phyloP scores from a whole-genome alignment of 2,329 filamentous ascomycete species.

The Trichoderma sp. region DNA sequence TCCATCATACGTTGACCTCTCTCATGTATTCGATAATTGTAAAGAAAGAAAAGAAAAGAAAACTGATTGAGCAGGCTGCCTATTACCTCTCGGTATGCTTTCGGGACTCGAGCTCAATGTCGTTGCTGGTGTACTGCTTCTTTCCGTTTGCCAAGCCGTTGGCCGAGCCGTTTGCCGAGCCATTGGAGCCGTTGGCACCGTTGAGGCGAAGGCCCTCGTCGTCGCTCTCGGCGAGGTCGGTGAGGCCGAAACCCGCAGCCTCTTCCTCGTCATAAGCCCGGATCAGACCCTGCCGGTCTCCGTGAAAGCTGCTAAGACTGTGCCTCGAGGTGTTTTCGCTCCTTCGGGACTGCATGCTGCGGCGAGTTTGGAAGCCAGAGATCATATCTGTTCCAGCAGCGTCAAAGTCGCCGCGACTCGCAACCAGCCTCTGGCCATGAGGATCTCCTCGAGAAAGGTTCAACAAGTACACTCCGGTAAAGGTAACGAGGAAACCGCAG shows the following conservation, averaged over 20 bases:
- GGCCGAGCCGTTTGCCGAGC: slow-evolving; percentile 39
- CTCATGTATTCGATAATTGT: slow-evolving; percentile 1
- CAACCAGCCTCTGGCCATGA: slow-evolving; percentile 66
- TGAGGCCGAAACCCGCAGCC: slow-evolving; percentile 67
- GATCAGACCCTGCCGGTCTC: slow-evolving; percentile 79
- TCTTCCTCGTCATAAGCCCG: slow-evolving; percentile 86
- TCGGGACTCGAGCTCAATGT: slow-evolving; percentile 51
- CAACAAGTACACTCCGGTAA: slow-evolving; percentile 90
- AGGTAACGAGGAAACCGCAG: slow-evolving; percentile 91
- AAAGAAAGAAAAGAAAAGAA: neutral
- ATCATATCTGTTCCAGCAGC: slow-evolving; percentile 89
- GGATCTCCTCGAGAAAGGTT: slow-evolving; percentile 94
- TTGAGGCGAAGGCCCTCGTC: slow-evolving; percentile 45
- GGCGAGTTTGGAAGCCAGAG: slow-evolving; percentile 81
- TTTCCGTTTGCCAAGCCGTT: slow-evolving; percentile 44
- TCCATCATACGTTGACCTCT: slow-evolving; percentile 10
- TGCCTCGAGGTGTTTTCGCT: slow-evolving; percentile 64
- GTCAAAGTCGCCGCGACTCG: slow-evolving; percentile 62
- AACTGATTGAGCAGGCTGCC: neutral
- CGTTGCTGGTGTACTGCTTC: slow-evolving; percentile 37
- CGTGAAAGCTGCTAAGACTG: slow-evolving; percentile 60
- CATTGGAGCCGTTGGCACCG: slow-evolving; percentile 31
- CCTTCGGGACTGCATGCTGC: slow-evolving; percentile 87
- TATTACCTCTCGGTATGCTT: slow-evolving; percentile 39
- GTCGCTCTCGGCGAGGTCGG: slow-evolving; percentile 73